Conservation (phyloP, 1,139 yeast species). For the Blastobotrys malaysiensis region DNA sequence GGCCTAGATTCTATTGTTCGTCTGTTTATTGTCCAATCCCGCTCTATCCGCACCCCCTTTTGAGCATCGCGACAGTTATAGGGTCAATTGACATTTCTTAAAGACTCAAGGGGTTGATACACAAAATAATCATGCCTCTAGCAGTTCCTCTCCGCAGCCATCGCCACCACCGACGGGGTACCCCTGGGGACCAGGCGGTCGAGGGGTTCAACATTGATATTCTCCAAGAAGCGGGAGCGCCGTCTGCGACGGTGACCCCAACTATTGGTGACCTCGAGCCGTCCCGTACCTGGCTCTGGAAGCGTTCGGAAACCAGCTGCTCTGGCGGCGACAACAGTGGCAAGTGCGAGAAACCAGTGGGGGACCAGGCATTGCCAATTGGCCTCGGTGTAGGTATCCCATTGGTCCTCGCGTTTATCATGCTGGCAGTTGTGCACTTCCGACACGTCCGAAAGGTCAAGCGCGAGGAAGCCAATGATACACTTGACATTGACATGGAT, state of each 20-base stretch:
- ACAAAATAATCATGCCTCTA: not conserved
- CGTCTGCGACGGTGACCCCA: not conserved
- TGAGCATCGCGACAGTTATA: not conserved
- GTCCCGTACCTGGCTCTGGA: not conserved
- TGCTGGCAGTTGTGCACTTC: constrained; percentile 31
- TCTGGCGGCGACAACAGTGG: constrained; percentile 18
- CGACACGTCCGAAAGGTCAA: constrained; percentile 31
- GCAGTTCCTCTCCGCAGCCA: not conserved
- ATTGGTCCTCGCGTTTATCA: constrained; percentile 27
- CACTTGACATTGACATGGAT: constrained; percentile 33
- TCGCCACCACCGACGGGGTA: not conserved
- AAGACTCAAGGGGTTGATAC: not conserved
- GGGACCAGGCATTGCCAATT: constrained; percentile 32
- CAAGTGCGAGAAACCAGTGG: constrained; percentile 28
- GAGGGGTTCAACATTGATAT: not conserved
- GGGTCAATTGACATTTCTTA: not conserved
- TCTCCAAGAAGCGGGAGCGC: no score
- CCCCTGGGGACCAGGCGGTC: not conserved
- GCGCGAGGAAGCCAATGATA: constrained; percentile 34
- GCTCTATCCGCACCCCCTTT: constrained; percentile 1
- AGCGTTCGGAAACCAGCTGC: constrained; percentile 12
- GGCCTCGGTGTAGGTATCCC: constrained; percentile 39
- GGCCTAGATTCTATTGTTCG: not conserved
- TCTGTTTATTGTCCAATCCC: not conserved
- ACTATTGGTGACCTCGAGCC: not conserved